Base-by-base conservation (phyloP, 805 yeast species). In the Candida boidinii region DNA sequence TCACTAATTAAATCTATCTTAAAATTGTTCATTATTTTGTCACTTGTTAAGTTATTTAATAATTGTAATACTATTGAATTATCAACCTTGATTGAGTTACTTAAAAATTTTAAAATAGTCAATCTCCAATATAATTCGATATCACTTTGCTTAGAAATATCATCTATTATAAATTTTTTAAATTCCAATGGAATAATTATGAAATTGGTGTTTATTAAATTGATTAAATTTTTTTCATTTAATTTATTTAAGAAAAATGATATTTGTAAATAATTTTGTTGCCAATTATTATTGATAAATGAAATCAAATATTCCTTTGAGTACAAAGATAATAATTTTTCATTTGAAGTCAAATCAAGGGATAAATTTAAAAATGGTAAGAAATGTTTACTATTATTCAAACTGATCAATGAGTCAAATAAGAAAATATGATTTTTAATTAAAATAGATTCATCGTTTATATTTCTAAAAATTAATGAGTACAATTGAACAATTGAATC, bases 121-220 rank as follows among this genome's bases (percentile, higher is more conserved):
- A 71, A 40, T 48, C 73, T 66, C 82, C 83, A 76, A 43, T 67
- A 68, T 5, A 70, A 43, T 5, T 67, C 68, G n/a, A n/a, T n/a
- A n/a, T n/a, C n/a, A n/a, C n/a, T n/a, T n/a, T 38, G 24, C 4
- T 32, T 17, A 30, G 38, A 34, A 39, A 36, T 25, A 4, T 47
- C 47, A 3, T 42, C 39, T 20, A 61, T 43, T 13, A 63, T 45
- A 6, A 40, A 47, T 3, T 51, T 33, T 26, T 49, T 49, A 15
- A 65, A 48, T 20, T 58, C 61, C n/a, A 34, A 37, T 1, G 64
- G 58, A 8, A 63, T 37, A 9, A 44, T 42, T 5, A 61, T 40
- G 9, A 50, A 39, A 2, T 31, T 32, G 3, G 25, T 21, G 14
- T 21, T 20, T 4, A 29, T 22, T 8, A 27, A 24, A 16, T 30